Evolutionary conservation across 805 yeast genomes (phyloP).

Genomic region (Barnettozyma pratensis): DNA sequence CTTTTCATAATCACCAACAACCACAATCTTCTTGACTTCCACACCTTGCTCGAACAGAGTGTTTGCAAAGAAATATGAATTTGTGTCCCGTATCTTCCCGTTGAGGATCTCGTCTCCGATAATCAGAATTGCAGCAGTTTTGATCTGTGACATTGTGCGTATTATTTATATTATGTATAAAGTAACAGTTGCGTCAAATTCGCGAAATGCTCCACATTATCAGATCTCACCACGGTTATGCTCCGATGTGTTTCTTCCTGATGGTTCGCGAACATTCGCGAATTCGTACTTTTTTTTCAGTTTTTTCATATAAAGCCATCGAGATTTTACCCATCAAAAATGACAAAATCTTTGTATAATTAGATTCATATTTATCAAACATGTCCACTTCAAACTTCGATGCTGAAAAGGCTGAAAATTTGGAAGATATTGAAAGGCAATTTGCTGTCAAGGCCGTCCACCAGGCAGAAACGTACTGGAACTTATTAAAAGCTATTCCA

Average conservation of each 20-base stretch:
- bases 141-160: constrained; percentile 1
- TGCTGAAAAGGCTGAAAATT: constrained; percentile 90
- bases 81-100: constrained; percentile 78
- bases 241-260: no score
- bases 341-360: no score
- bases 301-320: no score
- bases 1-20: constrained; percentile 69
- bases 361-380: not conserved
- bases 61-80: constrained; percentile 66
- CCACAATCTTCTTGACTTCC: constrained; percentile 58
- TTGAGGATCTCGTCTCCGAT: constrained; percentile 89
- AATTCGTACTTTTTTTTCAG: no score
- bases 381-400: constrained; percentile 38
- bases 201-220: not conserved
- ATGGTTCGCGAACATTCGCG: no score
- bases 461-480: constrained; percentile 95
- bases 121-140: constrained; percentile 19
- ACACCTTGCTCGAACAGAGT: constrained; percentile 65
- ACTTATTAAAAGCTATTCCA: constrained; percentile 60
- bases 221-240: not conserved
- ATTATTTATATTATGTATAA: not conserved
- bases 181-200: not conserved
- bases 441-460: constrained; percentile 96
- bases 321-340: no score
- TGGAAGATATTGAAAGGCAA: constrained; percentile 94